Base-by-base conservation (phyloP, 2,329 filamentous ascomycete genomes). In the Sodiomyces alkalinus region DNA sequence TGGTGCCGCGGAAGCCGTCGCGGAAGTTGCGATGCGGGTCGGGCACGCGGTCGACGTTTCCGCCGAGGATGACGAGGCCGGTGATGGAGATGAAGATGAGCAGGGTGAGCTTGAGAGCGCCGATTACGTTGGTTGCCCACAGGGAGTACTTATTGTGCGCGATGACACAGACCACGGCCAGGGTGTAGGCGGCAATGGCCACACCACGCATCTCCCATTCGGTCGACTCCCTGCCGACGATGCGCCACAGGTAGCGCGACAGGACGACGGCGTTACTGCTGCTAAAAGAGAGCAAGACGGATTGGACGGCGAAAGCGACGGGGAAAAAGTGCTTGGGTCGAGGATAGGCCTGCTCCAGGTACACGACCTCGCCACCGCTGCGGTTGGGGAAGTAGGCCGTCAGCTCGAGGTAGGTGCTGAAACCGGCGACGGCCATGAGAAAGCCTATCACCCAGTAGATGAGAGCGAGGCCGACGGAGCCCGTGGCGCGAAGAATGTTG, bases 151-250 rank as follows among this genome's bases (percentile, higher is more conserved):
- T 64, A 27, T 71, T 78, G 32, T 68, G 62, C 7, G 63, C 60
- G 5, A 66, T 38, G 31, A 59, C 53, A 68, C 68, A 55, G 2
- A 74, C 35, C 1, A 64, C 55, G 4, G 72, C 70, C 0, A 73
- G 41, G 0, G 67, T 74, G 39, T 78, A 79, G 1, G 60, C 65
- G 2, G 68, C 73, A 15, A 79, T 51, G 0, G 75, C 75, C 3
- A 79, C 64, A 2, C 74, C 76, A 41, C 79, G 79, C 29, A 67
- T 45, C 40, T 79, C 56, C 76, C 74, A 80, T n/a, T 56, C 51
- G 0, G 62, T 62, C 0, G 68, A 63, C 0, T 46, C 48, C 1
- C 53, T 44, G 0, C 59, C 65, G 1, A 54, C 61, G 23, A 73
- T 68, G 7, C 60, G 58, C 47, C 68, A 80, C 0, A 79, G 44